Evolutionary conservation across 2,329 filamentous ascomycete genomes (phyloP).

Genomic region (Neocatenulostroma microsporum): DNA sequence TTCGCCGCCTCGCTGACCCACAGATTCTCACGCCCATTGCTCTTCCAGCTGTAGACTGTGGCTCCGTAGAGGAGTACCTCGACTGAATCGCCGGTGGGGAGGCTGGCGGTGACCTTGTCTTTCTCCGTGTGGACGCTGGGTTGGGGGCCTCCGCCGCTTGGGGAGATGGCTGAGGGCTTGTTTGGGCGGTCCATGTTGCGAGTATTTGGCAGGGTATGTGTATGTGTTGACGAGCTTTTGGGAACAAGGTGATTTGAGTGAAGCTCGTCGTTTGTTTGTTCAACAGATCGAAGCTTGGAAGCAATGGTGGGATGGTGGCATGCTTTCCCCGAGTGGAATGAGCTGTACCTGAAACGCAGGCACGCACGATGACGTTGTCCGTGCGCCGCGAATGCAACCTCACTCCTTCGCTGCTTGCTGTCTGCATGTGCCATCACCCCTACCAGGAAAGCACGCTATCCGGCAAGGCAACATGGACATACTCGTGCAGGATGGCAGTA

Average conservation of each 20-base stretch:
- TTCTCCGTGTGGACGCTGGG: conserved; percentile 68
- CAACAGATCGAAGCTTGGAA: not conserved
- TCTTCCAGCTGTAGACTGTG: conserved; percentile 90
- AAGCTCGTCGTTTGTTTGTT: too few relatives aligned
- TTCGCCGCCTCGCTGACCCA: conserved; percentile 45
- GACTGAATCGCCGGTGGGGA: conserved; percentile 80
- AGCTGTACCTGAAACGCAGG: not conserved
- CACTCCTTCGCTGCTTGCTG: too few relatives aligned
- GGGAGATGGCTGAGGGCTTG: conserved; percentile 68
- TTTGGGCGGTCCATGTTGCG: conserved; percentile 66
- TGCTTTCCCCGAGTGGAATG: not conserved
- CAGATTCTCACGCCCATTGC: conserved; percentile 46
- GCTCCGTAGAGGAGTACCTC: conserved; percentile 85
- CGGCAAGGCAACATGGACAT: too few relatives aligned
- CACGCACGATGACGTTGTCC: not conserved
- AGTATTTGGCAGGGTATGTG: not conserved
- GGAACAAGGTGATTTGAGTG: not conserved
- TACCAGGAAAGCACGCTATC: too few relatives aligned
- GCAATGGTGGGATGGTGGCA: not conserved
- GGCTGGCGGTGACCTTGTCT: conserved; percentile 64
- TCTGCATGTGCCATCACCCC: too few relatives aligned
- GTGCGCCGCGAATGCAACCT: not conserved
- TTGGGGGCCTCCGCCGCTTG: conserved; percentile 57
- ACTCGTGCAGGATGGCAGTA: too few relatives aligned
- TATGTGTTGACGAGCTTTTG: too few relatives aligned